Percentiles rank a stretch among this genome's conserved stretches.
These are phyloP conservation scores for Galerina sulciceps DNA, from an alignment of 768 basidiomycete species.

Conservation along the genomic window DNA sequence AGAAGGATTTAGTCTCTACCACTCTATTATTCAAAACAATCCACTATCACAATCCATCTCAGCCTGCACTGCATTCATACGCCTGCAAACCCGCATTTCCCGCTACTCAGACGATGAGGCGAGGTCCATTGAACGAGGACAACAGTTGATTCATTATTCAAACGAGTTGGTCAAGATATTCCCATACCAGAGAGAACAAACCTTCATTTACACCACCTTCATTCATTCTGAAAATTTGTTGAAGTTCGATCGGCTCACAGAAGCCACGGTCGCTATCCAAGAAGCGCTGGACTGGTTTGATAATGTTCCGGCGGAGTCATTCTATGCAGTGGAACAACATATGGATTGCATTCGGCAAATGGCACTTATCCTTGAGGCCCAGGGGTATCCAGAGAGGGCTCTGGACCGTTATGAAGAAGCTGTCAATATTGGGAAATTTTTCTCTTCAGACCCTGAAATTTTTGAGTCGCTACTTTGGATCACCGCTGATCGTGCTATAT, in stretches of 20 bases:
- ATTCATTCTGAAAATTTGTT: neutral
- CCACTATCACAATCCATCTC: neutral
- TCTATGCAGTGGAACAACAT: neutral
- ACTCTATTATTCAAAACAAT: neutral
- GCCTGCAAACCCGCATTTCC: neutral
- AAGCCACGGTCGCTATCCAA: neutral
- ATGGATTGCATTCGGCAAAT: neutral
- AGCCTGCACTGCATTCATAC: neutral
- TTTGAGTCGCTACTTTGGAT: neutral
- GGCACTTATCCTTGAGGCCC: constrained; percentile 1
- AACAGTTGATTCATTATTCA: neutral
- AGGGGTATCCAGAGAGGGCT: constrained; percentile 1
- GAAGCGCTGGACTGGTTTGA: neutral
- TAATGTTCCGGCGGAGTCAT: neutral
- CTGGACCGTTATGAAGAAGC: neutral
- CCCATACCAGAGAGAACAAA: neutral
- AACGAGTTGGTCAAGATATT: neutral
- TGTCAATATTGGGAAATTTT: neutral
- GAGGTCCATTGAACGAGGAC: neutral
- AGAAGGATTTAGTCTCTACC: constrained; percentile 1
- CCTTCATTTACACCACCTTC: neutral
- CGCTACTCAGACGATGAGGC: neutral
- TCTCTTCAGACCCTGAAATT: neutral
- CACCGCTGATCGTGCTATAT: neutral
- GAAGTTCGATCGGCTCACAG: neutral